Base-by-base conservation (phyloP, 2,329 filamentous ascomycete species). In the Colletotrichum siamense region DNA sequence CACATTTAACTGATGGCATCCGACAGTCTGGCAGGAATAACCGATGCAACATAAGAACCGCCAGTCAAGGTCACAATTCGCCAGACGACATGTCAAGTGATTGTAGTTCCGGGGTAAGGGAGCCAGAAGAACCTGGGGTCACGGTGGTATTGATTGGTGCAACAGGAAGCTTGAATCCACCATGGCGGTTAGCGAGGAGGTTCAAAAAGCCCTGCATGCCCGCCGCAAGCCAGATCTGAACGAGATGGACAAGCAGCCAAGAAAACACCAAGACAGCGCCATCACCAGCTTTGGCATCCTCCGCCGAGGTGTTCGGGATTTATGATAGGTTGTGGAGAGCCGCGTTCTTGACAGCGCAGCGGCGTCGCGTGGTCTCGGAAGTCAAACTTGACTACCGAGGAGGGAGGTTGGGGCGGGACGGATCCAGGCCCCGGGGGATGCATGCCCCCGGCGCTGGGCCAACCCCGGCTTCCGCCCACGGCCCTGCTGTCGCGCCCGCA, bases 321-420 rank as follows among this genome's bases (percentile, higher is more conserved):
- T 61, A 30, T 69, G 59, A 69, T 62, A 69, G 64, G 73, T 8
- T 61, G 55, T 3, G 13, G 49, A 55, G 70, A 73, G 70, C 73
- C 70, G 70, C 73, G 24, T 70, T 68, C 59, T 73, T 73, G 70
- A 73, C 59, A 69, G 59, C 64, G 73, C 70, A 59, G 73, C 57
- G 64, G 73, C 70, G n/a, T 76, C 73, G 64, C 70, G 70, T 69
- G 64, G 73, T 61, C 70, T 76, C 73, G 73, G 73, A 73, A 73
- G 36, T 76, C 73, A 76, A 76, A 76, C 70, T 76, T 76, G 73
- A 76, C 73, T 76, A 76, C 73, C 73, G 73, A 76, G 63, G 73
- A 76, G 73, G 73, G 67, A 70, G 73, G 57, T 73, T 64, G 63
- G 73, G 13, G 44, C 44, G 44, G 44, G 62, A 26, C 24, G 67